phyloP scores from a whole-genome alignment of 139 green algal genomes.

The Eudorina sp. region DNA sequence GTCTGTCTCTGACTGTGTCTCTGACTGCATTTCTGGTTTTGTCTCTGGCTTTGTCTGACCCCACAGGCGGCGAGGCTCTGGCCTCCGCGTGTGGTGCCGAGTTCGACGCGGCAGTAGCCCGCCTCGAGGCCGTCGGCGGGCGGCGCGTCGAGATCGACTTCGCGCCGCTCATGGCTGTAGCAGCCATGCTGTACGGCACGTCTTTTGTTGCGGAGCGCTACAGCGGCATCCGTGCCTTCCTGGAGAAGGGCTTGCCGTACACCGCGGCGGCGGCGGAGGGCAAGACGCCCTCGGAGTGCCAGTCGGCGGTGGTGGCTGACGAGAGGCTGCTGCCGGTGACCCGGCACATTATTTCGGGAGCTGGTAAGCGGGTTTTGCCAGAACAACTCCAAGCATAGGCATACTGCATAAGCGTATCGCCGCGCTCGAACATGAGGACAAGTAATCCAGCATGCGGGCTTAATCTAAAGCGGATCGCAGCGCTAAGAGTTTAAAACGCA shows the following conservation, averaged over 20 bases:
- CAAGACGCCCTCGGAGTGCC: background rate
- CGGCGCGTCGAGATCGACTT: slow-evolving; percentile 76
- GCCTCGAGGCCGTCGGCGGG: slow-evolving; percentile 69
- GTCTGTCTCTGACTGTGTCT: too few relatives aligned
- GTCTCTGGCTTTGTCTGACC: background rate
- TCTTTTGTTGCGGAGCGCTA: slow-evolving; percentile 87
- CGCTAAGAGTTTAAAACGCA: too few relatives aligned
- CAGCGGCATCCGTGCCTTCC: slow-evolving; percentile 75
- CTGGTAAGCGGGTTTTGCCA: slow-evolving; percentile 58
- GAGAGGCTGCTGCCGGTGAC: slow-evolving; percentile 78
- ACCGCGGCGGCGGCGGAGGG: slow-evolving; percentile 19
- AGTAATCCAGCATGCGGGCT: too few relatives aligned
- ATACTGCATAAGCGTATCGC: too few relatives aligned
- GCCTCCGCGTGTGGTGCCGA: slow-evolving; percentile 34
- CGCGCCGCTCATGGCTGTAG: slow-evolving; percentile 68
- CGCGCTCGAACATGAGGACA: too few relatives aligned
- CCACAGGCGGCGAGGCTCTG: slow-evolving; percentile 56
- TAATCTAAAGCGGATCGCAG: too few relatives aligned
- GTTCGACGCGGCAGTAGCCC: slow-evolving; percentile 63
- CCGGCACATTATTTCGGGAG: slow-evolving; percentile 71
- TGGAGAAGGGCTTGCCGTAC: slow-evolving; percentile 57
- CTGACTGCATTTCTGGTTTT: too few relatives aligned
- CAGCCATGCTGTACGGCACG: slow-evolving; percentile 81
- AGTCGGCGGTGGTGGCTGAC: slow-evolving; percentile 60
- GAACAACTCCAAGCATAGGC: too few relatives aligned